Evolutionary conservation across 1,139 yeast species (phyloP).

Genomic region (Protomyces macrosporus): DNA sequence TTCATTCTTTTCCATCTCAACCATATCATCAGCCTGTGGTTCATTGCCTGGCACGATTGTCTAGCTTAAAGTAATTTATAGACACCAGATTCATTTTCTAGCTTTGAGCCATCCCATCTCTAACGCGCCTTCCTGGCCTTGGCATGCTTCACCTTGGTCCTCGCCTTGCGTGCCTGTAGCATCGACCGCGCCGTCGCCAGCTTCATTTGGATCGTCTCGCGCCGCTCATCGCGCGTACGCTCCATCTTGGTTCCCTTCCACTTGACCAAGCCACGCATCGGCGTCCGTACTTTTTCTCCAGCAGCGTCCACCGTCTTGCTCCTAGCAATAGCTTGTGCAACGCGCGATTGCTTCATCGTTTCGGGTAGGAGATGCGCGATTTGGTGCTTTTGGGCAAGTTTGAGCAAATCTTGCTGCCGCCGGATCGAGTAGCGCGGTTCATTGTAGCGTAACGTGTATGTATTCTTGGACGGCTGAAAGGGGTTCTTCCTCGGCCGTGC

Average conservation of each 20-base stretch:
- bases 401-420: slow-evolving; percentile 17
- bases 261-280: slow-evolving; percentile 16
- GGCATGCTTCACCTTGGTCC: slow-evolving; percentile 18
- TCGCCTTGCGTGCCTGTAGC: slow-evolving; percentile 8
- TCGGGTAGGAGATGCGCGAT: slow-evolving; percentile 13
- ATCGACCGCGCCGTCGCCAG: slow-evolving; percentile 3
- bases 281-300: not conserved
- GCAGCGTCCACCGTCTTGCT: not conserved
- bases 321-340: not conserved
- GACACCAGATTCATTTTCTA: too few relatives aligned
- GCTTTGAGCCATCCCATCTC: not conserved
- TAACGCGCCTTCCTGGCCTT: not conserved
- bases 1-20: too few relatives aligned
- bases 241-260: slow-evolving; percentile 26
- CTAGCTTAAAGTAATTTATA: too few relatives aligned
- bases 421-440: slow-evolving; percentile 24
- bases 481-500: slow-evolving; percentile 4
- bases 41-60: too few relatives aligned
- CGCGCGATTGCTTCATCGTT: not conserved
- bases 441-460: slow-evolving; percentile 2
- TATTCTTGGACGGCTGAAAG: slow-evolving; percentile 14
- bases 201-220: slow-evolving; percentile 12
- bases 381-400: slow-evolving; percentile 2
- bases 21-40: too few relatives aligned
- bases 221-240: slow-evolving; percentile 15